phyloP scores from a whole-genome alignment of 345 rosid genomes.

The Arabidopsis arenosa region DNA sequence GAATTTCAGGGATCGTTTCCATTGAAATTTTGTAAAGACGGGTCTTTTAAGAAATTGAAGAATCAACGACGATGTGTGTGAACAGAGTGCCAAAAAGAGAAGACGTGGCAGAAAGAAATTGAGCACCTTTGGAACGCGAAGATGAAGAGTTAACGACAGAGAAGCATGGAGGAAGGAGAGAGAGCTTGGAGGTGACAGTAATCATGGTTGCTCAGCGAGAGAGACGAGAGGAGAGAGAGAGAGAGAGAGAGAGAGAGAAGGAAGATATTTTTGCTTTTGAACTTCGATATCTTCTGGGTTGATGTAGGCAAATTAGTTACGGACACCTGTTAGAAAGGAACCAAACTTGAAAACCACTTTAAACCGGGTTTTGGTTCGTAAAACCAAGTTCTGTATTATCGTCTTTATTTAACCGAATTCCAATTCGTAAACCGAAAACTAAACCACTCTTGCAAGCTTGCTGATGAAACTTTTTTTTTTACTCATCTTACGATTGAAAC shows the following conservation, averaged over 20 bases:
- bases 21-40: conserved; percentile 8
- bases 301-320: not conserved
- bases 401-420: not conserved
- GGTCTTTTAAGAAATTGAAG: conserved; percentile 12
- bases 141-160: conserved; percentile 49
- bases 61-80: conserved; percentile 2
- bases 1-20: conserved; percentile 1
- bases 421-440: not conserved
- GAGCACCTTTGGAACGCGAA: conserved; percentile 56
- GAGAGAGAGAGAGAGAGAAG: not conserved
- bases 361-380: conserved; percentile 10
- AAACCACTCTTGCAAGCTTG: conserved; percentile 15
- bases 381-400: not conserved
- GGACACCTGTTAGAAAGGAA: conserved; percentile 18
- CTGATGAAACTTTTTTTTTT: not conserved
- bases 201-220: conserved; percentile 43
- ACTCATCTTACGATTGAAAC: conserved; percentile 16
- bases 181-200: conserved; percentile 50
- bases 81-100: conserved; percentile 18
- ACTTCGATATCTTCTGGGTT: conserved; percentile 7
- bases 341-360: conserved; percentile 7
- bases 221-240: not conserved
- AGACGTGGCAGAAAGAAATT: conserved; percentile 8
- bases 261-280: conserved; percentile 34
- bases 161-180: conserved; percentile 40